These are phyloP conservation scores for Paraconiothyrium brasiliense DNA, from an alignment of 2,329 filamentous ascomycete genomes.

Conservation along the genomic window DNA sequence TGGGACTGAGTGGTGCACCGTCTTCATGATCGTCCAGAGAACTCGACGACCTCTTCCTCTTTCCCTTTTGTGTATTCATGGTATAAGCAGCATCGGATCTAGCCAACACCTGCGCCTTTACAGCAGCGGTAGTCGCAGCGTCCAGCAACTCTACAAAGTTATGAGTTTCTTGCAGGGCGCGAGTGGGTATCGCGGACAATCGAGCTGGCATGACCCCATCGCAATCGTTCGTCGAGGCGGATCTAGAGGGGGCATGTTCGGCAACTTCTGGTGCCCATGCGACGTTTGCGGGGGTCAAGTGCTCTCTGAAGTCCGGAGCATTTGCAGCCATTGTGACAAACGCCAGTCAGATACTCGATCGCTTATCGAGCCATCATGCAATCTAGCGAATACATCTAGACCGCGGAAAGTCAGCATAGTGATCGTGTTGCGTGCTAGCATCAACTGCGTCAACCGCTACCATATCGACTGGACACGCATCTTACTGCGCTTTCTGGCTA, in stretches of 20 bases:
- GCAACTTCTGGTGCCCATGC: constrained; percentile 27
- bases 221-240: constrained; percentile 26
- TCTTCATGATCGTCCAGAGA: background rate
- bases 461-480: background rate
- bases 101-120: constrained; percentile 19
- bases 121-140: constrained; percentile 48
- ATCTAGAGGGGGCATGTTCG: constrained; percentile 33
- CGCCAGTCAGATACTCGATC: background rate
- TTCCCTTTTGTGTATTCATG: constrained; percentile 31
- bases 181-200: constrained; percentile 22
- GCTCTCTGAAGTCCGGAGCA: constrained; percentile 49
- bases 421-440: background rate
- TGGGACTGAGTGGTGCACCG: background rate
- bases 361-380: background rate
- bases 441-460: background rate
- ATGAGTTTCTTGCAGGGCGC: constrained; percentile 39
- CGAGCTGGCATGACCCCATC: constrained; percentile 31
- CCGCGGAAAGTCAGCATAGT: background rate
- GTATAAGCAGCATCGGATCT: constrained; percentile 20
- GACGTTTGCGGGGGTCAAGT: constrained; percentile 40
- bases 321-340: constrained; percentile 43
- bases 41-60: constrained; percentile 36
- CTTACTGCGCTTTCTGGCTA: background rate
- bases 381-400: background rate
- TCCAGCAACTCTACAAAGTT: constrained; percentile 48